Conservation (phyloP, 1,284 basidiomycete species). For the Malassezia brasiliensis region DNA sequence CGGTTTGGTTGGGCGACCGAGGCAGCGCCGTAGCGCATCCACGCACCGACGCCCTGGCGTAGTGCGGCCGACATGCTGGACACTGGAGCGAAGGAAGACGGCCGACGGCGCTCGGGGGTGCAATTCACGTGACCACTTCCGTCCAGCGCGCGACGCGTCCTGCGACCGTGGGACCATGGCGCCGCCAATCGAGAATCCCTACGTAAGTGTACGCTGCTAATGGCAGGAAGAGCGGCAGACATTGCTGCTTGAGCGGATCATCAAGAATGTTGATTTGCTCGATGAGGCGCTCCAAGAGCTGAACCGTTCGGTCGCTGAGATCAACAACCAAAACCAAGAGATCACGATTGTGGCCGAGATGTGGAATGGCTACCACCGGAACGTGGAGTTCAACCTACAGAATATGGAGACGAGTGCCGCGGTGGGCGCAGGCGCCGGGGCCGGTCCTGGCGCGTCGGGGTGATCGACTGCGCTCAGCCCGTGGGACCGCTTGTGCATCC, state of each 20-base stretch:
- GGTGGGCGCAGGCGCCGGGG: background rate
- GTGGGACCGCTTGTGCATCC: too few species aligned
- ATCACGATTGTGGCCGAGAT: conserved; percentile 41
- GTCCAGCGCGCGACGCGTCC: background rate
- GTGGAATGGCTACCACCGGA: conserved; percentile 43
- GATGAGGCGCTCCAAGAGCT: conserved; percentile 55
- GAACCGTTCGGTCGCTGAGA: conserved; percentile 60
- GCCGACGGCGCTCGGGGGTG: too few species aligned
- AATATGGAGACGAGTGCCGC: conserved; percentile 24
- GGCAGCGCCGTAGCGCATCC: background rate
- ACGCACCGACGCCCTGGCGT: background rate
- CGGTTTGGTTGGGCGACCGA: too few species aligned
- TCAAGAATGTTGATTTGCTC: conserved; percentile 69
- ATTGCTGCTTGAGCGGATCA: conserved; percentile 73
- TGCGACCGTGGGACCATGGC: conserved; percentile 4
- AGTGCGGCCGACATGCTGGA: background rate
- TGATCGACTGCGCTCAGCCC: too few species aligned
- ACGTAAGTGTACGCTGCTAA: conserved; percentile 11
- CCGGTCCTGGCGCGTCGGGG: too few species aligned
- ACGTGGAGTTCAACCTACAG: conserved; percentile 41
- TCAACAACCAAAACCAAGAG: conserved; percentile 43
- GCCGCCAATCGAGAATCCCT: conserved; percentile 18
- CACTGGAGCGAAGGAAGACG: background rate
- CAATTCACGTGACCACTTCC: too few species aligned
- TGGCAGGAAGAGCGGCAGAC: conserved; percentile 79